Evolutionary conservation across 306 rosid genomes (phyloP).

Genomic region (Pyrus betulifolia): DNA sequence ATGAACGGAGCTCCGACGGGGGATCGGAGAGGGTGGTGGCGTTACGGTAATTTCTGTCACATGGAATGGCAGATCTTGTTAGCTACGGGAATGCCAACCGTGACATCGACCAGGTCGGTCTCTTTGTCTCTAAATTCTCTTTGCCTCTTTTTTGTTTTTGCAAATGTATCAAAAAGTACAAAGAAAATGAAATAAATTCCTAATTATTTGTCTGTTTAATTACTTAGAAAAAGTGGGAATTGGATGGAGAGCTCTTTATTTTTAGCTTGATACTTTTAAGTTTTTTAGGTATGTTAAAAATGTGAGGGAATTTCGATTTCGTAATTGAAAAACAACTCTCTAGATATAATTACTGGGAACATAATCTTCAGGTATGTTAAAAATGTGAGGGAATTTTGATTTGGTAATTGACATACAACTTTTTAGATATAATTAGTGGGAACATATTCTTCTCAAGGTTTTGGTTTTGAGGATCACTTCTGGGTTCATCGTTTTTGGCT

Average conservation of each 20-base stretch:
- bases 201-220: neutral
- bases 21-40: slow-evolving; percentile 93
- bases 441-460: neutral
- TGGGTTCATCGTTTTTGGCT: neutral
- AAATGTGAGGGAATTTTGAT: neutral
- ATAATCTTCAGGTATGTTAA: neutral
- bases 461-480: neutral
- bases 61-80: slow-evolving; percentile 99
- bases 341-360: neutral
- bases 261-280: neutral
- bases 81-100: slow-evolving; percentile 91
- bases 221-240: neutral
- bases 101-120: slow-evolving; percentile 76
- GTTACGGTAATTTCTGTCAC: slow-evolving; percentile 57
- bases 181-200: neutral
- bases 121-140: neutral
- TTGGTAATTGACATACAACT: neutral
- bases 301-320: neutral
- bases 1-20: slow-evolving; percentile 81
- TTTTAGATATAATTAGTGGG: neutral
- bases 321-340: neutral
- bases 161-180: neutral
- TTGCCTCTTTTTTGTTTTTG: neutral
- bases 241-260: neutral
- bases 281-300: neutral